Percentiles rank a stretch among this genome's conserved stretches.
These are phyloP conservation scores for Poa annua DNA, from an alignment of 176 grass and related monocot species.

Conservation along the genomic window DNA sequence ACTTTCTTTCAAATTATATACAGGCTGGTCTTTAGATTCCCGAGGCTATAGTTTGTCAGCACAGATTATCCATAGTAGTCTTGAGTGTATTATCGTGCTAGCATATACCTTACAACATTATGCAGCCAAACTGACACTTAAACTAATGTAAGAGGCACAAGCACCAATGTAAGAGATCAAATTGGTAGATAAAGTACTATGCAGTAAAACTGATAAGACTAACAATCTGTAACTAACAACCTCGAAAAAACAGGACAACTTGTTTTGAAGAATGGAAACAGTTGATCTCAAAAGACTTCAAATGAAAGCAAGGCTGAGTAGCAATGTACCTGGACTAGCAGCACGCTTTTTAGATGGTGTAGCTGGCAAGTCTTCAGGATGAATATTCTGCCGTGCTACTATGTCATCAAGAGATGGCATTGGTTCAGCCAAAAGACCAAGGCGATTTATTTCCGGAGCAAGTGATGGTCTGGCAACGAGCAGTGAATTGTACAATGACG, in stretches of 20 bases:
- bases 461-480: constrained; percentile 70
- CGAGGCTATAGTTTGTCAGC: constrained; percentile 17
- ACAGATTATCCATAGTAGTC: neutral
- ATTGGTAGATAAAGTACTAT: neutral
- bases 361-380: constrained; percentile 50
- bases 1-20: constrained; percentile 28
- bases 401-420: constrained; percentile 92
- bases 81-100: neutral
- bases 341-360: constrained; percentile 55
- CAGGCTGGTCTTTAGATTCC: neutral
- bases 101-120: neutral
- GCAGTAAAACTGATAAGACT: constrained; percentile 31
- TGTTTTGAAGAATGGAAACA: constrained; percentile 9
- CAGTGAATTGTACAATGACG: constrained; percentile 94
- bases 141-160: neutral
- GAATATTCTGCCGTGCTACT: constrained; percentile 60
- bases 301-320: constrained; percentile 33
- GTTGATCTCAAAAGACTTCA: constrained; percentile 34
- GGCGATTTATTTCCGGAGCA: constrained; percentile 63
- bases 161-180: neutral
- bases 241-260: neutral
- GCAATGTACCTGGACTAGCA: constrained; percentile 63
- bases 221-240: constrained; percentile 26
- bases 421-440: constrained; percentile 87
- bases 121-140: constrained; percentile 15